Evolutionary conservation across 108 stramenopile genomes (phyloP).

Genomic region (Epipyxis sp.): DNA sequence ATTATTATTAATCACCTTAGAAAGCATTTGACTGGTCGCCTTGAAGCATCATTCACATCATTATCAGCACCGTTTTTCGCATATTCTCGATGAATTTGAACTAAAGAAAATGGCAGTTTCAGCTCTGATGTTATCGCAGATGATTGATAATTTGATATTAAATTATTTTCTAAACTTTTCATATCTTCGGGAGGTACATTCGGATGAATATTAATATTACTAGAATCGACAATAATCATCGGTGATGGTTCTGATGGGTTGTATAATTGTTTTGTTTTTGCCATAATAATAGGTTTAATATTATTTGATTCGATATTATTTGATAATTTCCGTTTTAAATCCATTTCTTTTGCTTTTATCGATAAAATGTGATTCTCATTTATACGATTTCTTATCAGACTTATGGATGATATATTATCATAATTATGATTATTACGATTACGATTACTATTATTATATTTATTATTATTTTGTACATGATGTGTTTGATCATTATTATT

Average conservation of each 20-base stretch:
- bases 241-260: no score
- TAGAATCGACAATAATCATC: no score
- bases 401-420: neutral
- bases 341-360: neutral
- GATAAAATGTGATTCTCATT: neutral
- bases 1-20: no score
- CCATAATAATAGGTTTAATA: neutral
- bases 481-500: no score
- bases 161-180: neutral
- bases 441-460: neutral
- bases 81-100: constrained; percentile 23
- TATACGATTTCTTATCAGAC: neutral
- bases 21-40: no score
- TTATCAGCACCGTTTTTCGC: neutral
- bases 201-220: neutral
- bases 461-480: neutral
- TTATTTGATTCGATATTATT: neutral
- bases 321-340: neutral
- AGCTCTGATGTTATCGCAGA: neutral
- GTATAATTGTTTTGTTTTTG: neutral
- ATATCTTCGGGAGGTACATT: neutral
- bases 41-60: neutral
- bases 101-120: constrained; percentile 18
- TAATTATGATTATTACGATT: neutral
- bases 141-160: neutral